These are phyloP conservation scores for Zygotorulaspora florentina DNA, from an alignment of 805 yeast species.

Conservation along the genomic window DNA sequence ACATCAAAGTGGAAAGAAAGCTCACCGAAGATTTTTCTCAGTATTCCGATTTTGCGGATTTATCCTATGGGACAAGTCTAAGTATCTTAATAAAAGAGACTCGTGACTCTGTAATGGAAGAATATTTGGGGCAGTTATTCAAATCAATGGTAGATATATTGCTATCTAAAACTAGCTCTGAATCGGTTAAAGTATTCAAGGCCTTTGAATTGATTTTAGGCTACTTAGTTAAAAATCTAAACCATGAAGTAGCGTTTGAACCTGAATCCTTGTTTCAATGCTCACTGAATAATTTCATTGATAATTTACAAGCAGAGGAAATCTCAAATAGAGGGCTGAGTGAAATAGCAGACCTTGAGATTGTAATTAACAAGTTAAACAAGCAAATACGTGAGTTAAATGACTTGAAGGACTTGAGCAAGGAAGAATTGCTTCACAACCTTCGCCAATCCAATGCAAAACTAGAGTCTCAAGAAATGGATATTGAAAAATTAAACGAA, in stretches of 20 bases:
- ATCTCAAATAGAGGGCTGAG: constrained; percentile 73
- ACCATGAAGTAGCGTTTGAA: constrained; percentile 42
- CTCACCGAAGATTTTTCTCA: constrained; percentile 26
- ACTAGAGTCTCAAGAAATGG: constrained; percentile 52
- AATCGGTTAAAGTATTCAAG: constrained; percentile 43
- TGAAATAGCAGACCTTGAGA: constrained; percentile 45
- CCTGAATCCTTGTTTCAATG: constrained; percentile 64
- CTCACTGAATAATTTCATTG: constrained; percentile 67
- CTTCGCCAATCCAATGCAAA: constrained; percentile 59
- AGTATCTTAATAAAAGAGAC: constrained; percentile 20
- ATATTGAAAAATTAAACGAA: constrained; percentile 51
- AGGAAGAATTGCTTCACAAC: constrained; percentile 49
- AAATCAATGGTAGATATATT: constrained; percentile 49
- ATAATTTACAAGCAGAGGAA: constrained; percentile 78
- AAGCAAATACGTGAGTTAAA: constrained; percentile 52
- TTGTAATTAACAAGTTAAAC: constrained; percentile 50
- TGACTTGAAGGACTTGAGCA: constrained; percentile 71
- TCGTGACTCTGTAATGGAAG: constrained; percentile 62
- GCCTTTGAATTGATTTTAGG: constrained; percentile 50
- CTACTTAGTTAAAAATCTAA: constrained; percentile 60
- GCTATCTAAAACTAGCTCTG: constrained; percentile 50
- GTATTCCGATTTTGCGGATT: constrained; percentile 10
- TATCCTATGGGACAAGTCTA: constrained; percentile 23
- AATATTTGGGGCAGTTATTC: constrained; percentile 54
- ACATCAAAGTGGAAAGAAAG: constrained; percentile 40